phyloP scores from a whole-genome alignment of 192 early-diverging fungal species.

The Coemansia sp. region DNA sequence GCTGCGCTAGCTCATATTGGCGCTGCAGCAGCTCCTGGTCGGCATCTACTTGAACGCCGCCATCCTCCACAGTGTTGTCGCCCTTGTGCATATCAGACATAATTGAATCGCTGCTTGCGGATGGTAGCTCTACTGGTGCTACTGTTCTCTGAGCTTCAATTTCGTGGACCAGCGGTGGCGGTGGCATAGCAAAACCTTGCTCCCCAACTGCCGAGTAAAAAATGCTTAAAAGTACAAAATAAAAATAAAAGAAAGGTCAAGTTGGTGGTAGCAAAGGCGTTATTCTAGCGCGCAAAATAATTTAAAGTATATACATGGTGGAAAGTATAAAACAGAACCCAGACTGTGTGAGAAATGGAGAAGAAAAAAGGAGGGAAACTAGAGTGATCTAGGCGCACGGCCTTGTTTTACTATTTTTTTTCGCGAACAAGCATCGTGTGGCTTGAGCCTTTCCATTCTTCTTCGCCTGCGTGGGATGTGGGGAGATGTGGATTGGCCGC shows the following conservation, averaged over 20 bases:
- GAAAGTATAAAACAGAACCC: neutral
- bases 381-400: neutral
- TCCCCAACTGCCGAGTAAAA: neutral
- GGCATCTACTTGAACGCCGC: neutral
- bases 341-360: neutral
- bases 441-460: neutral
- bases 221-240: slow-evolving; percentile 6
- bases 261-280: neutral
- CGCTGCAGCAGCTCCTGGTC: slow-evolving; percentile 33
- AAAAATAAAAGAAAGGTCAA: neutral
- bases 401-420: slow-evolving; percentile 1
- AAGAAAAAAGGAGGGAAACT: neutral
- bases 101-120: slow-evolving; percentile 4
- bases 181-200: slow-evolving; percentile 5
- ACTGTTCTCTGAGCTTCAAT: slow-evolving; percentile 13
- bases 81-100: neutral
- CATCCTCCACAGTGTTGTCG: neutral
- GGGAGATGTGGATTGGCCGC: neutral
- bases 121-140: neutral
- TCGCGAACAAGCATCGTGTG: neutral
- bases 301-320: neutral
- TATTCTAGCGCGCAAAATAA: neutral
- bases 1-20: slow-evolving; percentile 32
- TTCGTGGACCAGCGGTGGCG: slow-evolving; percentile 18
- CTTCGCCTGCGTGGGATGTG: neutral